These are phyloP conservation scores for Rhododendron griersonianum DNA, from an alignment of 148 eudicot genomes.

Conservation along the genomic window DNA sequence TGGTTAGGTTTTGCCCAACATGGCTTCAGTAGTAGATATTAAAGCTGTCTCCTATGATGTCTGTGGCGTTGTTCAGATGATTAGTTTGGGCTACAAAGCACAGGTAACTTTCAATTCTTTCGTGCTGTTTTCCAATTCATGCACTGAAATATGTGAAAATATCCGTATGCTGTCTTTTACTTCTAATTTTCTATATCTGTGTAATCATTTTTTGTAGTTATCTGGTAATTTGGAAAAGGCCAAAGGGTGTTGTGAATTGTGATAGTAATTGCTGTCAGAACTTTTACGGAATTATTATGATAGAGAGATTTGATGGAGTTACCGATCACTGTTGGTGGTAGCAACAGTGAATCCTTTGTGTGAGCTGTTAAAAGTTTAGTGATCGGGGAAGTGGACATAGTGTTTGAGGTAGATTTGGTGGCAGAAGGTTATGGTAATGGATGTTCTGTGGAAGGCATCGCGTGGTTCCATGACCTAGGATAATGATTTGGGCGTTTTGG, in stretches of 20 bases:
- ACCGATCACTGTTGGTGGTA: neutral
- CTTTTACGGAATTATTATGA: neutral
- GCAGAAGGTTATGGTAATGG: neutral
- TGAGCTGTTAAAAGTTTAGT: neutral
- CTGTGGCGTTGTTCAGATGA: conserved; percentile 74
- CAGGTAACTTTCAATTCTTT: conserved; percentile 42
- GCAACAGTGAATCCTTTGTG: neutral
- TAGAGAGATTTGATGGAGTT: neutral
- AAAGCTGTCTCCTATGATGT: conserved; percentile 88
- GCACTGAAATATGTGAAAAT: neutral
- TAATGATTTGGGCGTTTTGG: neutral
- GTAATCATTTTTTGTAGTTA: neutral
- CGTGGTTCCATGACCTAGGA: neutral
- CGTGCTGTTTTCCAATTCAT: neutral
- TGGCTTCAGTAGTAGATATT: conserved; percentile 86
- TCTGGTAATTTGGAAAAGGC: neutral
- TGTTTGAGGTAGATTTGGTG: neutral
- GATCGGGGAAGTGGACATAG: neutral
- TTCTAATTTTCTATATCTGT: neutral
- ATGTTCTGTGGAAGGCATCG: neutral
- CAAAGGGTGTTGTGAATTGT: neutral
- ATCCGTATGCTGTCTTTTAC: neutral
- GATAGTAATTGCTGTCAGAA: neutral
- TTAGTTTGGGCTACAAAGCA: conserved; percentile 61
- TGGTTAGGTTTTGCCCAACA: conserved; percentile 87